Evolutionary conservation across 768 basidiomycete genomes (phyloP).

Genomic region (Mycena indigotica): DNA sequence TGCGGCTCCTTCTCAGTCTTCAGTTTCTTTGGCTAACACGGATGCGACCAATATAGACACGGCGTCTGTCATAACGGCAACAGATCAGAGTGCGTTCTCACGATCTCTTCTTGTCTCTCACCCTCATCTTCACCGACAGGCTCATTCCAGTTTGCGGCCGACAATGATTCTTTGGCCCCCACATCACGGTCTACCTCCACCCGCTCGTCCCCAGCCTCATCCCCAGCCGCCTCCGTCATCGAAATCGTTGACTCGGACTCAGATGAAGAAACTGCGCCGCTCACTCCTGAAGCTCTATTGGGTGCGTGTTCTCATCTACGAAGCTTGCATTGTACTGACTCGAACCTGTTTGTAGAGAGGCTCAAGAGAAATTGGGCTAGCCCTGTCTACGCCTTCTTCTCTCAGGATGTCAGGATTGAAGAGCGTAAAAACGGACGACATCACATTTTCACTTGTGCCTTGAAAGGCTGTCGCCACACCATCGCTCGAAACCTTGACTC

Average conservation of each 20-base stretch:
- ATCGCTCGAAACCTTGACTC: slow-evolving; percentile 4
- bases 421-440: slow-evolving; percentile 2
- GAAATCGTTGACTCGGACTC: background rate
- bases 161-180: background rate
- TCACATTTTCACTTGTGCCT: slow-evolving; percentile 8
- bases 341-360: background rate
- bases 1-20: background rate
- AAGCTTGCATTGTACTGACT: too few species aligned
- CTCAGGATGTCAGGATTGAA: slow-evolving; percentile 1
- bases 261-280: background rate
- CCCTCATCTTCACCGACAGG: background rate
- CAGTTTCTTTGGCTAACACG: background rate
- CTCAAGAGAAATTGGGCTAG: background rate
- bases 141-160: background rate
- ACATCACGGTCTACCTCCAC: background rate
- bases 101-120: background rate
- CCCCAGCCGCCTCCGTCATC: background rate
- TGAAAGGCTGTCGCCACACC: slow-evolving; percentile 1
- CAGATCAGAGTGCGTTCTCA: background rate
- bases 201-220: background rate
- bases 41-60: background rate
- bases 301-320: background rate
- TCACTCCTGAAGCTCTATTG: background rate
- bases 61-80: background rate
- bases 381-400: background rate